Evolutionary conservation across 2,329 filamentous ascomycete genomes (phyloP).

Genomic region (Cordyceps pruinosa): DNA sequence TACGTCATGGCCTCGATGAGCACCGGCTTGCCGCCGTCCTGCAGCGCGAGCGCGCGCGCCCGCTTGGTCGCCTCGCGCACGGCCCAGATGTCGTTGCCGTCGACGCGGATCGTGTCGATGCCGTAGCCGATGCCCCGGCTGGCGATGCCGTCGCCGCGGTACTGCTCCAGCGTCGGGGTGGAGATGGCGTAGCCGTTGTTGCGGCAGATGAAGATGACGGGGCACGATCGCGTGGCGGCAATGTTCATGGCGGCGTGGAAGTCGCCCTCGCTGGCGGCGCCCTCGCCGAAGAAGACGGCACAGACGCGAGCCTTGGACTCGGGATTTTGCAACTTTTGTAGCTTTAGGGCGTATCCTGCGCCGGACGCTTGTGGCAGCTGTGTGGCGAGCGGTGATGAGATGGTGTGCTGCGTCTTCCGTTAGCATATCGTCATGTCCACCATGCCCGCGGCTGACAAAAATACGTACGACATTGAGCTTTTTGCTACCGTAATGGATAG

Average conservation of each 20-base stretch:
- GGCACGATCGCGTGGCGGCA: conserved; percentile 80
- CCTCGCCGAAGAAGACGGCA: conserved; percentile 84
- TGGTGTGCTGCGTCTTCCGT: conserved; percentile 56
- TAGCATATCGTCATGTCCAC: conserved; percentile 1
- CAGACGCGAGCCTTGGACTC: conserved; percentile 61
- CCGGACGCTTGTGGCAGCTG: conserved; percentile 85
- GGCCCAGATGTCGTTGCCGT: conserved; percentile 92
- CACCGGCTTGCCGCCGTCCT: conserved; percentile 73
- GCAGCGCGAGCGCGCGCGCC: conserved; percentile 70
- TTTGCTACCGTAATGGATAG: conserved; percentile 85
- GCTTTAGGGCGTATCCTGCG: conserved; percentile 79
- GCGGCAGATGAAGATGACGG: conserved; percentile 81
- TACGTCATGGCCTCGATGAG: conserved; percentile 96
- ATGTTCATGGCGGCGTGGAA: conserved; percentile 91
- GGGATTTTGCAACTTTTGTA: conserved; percentile 68
- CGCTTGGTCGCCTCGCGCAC: conserved; percentile 72
- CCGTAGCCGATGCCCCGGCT: conserved; percentile 82
- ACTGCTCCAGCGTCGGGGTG: conserved; percentile 84
- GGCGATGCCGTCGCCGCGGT: conserved; percentile 85
- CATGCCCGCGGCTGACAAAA: neutral
- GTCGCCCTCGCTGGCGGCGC: conserved; percentile 83
- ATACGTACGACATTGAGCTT: conserved; percentile 70
- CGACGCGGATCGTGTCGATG: conserved; percentile 87
- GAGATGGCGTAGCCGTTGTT: conserved; percentile 93
- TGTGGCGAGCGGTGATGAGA: conserved; percentile 76